Conservation (phyloP, 768 basidiomycete species). For the Hygrophoropsis aurantiaca region DNA sequence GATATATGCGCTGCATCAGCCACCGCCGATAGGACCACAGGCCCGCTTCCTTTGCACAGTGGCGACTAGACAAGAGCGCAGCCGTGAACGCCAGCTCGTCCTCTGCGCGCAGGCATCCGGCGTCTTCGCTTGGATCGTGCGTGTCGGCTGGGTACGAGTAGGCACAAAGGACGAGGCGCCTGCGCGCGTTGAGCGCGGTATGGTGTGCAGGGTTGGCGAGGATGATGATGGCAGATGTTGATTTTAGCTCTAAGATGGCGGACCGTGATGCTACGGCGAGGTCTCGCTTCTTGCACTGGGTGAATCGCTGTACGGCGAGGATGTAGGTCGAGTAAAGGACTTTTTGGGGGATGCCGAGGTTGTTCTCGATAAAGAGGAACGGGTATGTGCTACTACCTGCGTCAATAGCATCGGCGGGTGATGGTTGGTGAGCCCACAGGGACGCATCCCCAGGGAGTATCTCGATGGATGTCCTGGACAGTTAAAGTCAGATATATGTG, state of each 20-base stretch:
- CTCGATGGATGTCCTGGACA: slow-evolving; percentile 46
- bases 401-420: too few relatives aligned
- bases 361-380: slow-evolving; percentile 54
- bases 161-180: slow-evolving; percentile 42
- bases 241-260: slow-evolving; percentile 16
- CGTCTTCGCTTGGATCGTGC: too few relatives aligned
- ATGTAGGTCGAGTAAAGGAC: slow-evolving; percentile 53
- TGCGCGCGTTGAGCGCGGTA: slow-evolving; percentile 64
- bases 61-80: slow-evolving; percentile 49
- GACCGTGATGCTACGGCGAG: slow-evolving; percentile 9
- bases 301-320: slow-evolving; percentile 38
- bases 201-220: slow-evolving; percentile 70
- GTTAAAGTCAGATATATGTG: background rate
- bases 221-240: slow-evolving; percentile 50
- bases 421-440: slow-evolving; percentile 42
- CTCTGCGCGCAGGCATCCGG: slow-evolving; percentile 35
- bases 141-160: too few relatives aligned
- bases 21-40: slow-evolving; percentile 74
- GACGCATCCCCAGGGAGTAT: slow-evolving; percentile 58
- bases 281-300: slow-evolving; percentile 8
- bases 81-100: slow-evolving; percentile 48
- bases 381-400: slow-evolving; percentile 34
- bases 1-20: slow-evolving; percentile 45
- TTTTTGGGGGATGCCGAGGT: slow-evolving; percentile 68
- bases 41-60: slow-evolving; percentile 63